phyloP scores from a whole-genome alignment of 352 stramenopile genomes.

The Globisporangium paroecandrum region DNA sequence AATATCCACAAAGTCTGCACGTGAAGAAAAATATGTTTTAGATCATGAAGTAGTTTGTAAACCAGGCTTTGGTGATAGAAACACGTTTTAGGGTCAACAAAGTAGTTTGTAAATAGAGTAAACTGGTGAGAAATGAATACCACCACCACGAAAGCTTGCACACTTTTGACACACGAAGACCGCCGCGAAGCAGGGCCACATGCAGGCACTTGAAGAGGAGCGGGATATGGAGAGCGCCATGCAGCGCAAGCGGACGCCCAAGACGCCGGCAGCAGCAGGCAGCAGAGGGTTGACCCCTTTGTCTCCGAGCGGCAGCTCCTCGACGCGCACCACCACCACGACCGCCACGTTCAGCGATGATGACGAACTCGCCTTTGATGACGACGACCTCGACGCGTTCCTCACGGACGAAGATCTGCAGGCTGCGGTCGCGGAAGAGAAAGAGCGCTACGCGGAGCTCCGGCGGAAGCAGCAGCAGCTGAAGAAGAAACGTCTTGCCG shows the following conservation, averaged over 20 bases:
- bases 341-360: slow-evolving; percentile 10
- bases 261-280: background rate
- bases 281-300: background rate
- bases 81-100: too few species aligned
- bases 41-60: too few species aligned
- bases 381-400: slow-evolving; percentile 16
- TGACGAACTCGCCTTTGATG: slow-evolving; percentile 1
- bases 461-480: slow-evolving; percentile 10
- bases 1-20: too few species aligned
- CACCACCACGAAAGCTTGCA: too few species aligned
- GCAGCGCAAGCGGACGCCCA: slow-evolving; percentile 17
- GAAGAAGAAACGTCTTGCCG: slow-evolving; percentile 5
- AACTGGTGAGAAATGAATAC: too few species aligned
- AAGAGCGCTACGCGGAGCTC: slow-evolving; percentile 11
- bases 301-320: slow-evolving; percentile 4
- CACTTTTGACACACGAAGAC: too few species aligned
- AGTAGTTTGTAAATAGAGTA: too few species aligned
- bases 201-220: background rate
- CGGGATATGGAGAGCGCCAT: slow-evolving; percentile 9
- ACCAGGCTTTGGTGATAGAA: too few species aligned
- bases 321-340: slow-evolving; percentile 5
- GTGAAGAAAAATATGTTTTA: too few species aligned
- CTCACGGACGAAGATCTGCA: slow-evolving; percentile 15
- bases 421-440: slow-evolving; percentile 9
- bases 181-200: too few species aligned